Conservation (phyloP, 345 rosid species). For the Geranium brycei region DNA sequence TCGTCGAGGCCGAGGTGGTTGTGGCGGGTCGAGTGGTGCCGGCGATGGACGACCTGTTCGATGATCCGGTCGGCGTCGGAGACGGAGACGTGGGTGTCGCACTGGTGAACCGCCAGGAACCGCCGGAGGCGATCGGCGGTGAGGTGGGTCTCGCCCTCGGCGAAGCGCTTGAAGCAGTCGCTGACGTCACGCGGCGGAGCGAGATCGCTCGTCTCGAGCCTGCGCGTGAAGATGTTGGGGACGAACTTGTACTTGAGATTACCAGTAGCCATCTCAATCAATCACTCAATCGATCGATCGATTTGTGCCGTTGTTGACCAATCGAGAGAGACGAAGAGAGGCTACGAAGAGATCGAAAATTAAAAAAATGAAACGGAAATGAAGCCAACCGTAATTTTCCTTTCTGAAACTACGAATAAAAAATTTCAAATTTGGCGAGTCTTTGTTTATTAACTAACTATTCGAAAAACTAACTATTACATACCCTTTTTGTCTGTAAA, state of each 20-base stretch:
- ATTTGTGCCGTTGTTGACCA: neutral
- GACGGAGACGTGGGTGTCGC: constrained; percentile 23
- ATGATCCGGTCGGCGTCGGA: constrained; percentile 48
- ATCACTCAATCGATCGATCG: neutral
- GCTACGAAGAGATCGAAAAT: neutral
- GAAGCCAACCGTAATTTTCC: no score
- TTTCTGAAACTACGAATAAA: no score
- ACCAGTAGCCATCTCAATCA: constrained; percentile 4
- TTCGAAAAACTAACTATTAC: no score
- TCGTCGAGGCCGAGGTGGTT: constrained; percentile 46
- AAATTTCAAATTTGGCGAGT: no score
- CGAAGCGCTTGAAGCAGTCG: constrained; percentile 30
- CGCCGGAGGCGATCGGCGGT: constrained; percentile 35
- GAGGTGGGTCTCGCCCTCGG: constrained; percentile 34
- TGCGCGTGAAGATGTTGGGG: constrained; percentile 64
- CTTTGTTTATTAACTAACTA: no score
- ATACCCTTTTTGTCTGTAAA: no score
- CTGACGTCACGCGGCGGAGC: constrained; percentile 71
- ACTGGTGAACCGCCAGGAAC: constrained; percentile 50
- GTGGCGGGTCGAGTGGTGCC: constrained; percentile 22
- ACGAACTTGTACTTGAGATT: constrained; percentile 44
- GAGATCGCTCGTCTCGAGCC: constrained; percentile 58
- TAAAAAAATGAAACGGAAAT: no score
- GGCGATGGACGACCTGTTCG: constrained; percentile 32
- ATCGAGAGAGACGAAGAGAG: neutral